Base-by-base conservation (phyloP, 129 eudicot genomes). In the Flaveria bidentis region DNA sequence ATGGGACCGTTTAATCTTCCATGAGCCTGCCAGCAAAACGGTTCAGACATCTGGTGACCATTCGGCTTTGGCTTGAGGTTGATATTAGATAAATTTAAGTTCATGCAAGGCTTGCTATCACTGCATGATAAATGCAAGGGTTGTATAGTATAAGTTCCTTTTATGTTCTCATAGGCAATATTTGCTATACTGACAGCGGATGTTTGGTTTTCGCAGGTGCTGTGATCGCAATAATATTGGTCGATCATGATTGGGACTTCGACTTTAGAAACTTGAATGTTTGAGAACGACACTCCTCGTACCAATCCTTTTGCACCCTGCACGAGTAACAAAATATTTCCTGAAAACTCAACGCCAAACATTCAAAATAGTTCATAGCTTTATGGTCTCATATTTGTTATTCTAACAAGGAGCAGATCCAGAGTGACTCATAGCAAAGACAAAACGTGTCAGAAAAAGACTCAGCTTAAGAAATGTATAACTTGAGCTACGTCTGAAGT, bases 291-390 rank as follows among this genome's bases (percentile, higher is more conserved):
- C 1, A 94, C 84, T 36, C 86, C 87, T 80, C 81, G 77, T 23
- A 88, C 97, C 26, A 91, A 83, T 18, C 98, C 98, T 30, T 84
- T 71, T 1, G 97, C 98, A 50, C 97, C 98, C 96, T 92, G 86
- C 46, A 86, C 11, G 22, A 82, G 33, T 66, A 41, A 65, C 28
- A 20, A 20, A 20, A 20, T 0, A 20, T 20, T 20, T 20, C 22
- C 22, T 0, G 22, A 20, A 20, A 20, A 20, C 22, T 23, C 30
- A 5, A 26, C 18, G 4, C 9, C 3, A 1, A 6, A 2, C 26
- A 5, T 11, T 41, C 14, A 12, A 25, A 36, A 13, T n/a, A 16
- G 46, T 18, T 26, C 2, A 2, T 60, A 45, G 22, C 23, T 41
- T 15, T 58, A 41, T 73, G 0, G n/a, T 9, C 52, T 47, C 5